A percentile compares a stretch with the other conserved stretches of the same genome.
Conservation (phyloP, 2,329 filamentous ascomycete genomes). For the Botryotinia narcissicola region DNA sequence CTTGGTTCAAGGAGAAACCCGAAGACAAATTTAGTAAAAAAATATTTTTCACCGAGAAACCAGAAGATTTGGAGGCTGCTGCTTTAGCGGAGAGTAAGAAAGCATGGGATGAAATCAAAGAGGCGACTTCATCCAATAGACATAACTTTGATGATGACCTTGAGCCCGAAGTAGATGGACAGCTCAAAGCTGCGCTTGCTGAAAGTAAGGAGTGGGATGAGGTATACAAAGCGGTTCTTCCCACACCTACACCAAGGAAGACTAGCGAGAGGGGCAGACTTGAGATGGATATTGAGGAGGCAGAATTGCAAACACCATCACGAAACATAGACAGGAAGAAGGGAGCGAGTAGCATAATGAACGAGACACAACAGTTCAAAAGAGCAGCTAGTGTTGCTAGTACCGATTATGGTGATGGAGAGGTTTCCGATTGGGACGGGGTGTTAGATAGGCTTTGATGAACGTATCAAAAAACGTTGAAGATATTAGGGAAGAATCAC, state of each 20-base stretch:
- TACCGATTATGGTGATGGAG: conserved; percentile 37
- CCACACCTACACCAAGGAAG: background rate
- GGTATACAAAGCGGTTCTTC: background rate
- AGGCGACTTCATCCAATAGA: conserved; percentile 6
- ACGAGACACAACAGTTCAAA: conserved; percentile 19
- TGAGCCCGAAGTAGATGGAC: background rate
- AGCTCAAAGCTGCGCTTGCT: background rate
- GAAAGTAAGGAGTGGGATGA: conserved; percentile 7
- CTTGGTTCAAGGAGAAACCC: conserved; percentile 18
- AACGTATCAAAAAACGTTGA: background rate
- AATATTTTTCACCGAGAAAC: conserved; percentile 35
- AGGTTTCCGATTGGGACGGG: conserved; percentile 2
- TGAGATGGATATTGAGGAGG: background rate
- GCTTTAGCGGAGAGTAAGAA: conserved; percentile 29
- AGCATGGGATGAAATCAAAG: conserved; percentile 3
- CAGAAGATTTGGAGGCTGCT: conserved; percentile 30
- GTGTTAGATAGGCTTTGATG: background rate
- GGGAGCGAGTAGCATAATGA: conserved; percentile 1
- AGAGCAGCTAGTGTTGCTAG: conserved; percentile 22
- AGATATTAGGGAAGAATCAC: background rate
- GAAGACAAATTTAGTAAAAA: background rate
- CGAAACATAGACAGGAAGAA: background rate
- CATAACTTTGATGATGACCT: background rate
- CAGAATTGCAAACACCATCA: background rate
- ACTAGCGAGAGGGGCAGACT: background rate